Evolutionary conservation across 768 basidiomycete genomes (phyloP).

Genomic region (Tephrocybe sp.): DNA sequence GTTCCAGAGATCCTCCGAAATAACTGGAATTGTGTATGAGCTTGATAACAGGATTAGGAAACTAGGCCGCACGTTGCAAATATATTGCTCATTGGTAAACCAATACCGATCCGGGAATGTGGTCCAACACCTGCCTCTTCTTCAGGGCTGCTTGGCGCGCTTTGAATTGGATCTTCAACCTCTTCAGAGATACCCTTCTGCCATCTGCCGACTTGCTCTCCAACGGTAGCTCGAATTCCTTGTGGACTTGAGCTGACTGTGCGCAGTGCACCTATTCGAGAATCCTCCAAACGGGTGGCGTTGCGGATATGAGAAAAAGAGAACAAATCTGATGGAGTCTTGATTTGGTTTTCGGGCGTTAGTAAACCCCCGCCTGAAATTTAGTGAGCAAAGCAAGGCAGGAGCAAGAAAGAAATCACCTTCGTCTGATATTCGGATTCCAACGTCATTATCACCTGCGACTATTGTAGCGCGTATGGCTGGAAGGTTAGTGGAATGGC

Average conservation of each 20-base stretch:
- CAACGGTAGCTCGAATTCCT: slow-evolving; percentile 75
- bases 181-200: slow-evolving; percentile 22
- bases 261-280: slow-evolving; percentile 67
- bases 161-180: slow-evolving; percentile 20
- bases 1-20: slow-evolving; percentile 77
- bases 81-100: slow-evolving; percentile 87
- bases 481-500: slow-evolving; percentile 41
- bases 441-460: slow-evolving; percentile 68
- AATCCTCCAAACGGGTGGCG: slow-evolving; percentile 61
- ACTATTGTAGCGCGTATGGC: slow-evolving; percentile 74
- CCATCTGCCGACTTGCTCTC: slow-evolving; percentile 68
- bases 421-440: slow-evolving; percentile 89
- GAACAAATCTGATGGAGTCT: slow-evolving; percentile 73
- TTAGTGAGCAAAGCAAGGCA: slow-evolving; percentile 2
- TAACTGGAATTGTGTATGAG: slow-evolving; percentile 46
- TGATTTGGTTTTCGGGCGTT: slow-evolving; percentile 43
- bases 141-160: slow-evolving; percentile 32
- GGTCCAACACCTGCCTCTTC: slow-evolving; percentile 42
- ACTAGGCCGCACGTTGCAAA: slow-evolving; percentile 61
- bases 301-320: slow-evolving; percentile 88
- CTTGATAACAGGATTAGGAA: neutral
- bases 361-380: slow-evolving; percentile 67
- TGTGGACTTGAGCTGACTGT: slow-evolving; percentile 54
- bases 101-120: slow-evolving; percentile 74
- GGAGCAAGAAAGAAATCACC: slow-evolving; percentile 36